Base-by-base conservation (phyloP, 257 asterid species). In the Striga asiatica region DNA sequence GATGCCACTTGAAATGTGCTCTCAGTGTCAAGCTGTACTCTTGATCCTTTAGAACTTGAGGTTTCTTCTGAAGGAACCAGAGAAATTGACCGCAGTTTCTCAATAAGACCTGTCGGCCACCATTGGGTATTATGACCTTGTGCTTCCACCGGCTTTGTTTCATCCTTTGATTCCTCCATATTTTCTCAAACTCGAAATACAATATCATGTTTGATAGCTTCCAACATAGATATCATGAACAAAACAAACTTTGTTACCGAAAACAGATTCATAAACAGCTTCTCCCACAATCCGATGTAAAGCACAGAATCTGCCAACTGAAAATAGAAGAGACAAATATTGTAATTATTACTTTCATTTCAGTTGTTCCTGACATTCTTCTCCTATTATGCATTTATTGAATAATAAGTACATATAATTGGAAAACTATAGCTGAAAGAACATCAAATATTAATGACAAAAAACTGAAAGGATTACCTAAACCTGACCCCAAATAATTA, bases 101-200 rank as follows among this genome's bases (percentile, higher is more conserved):
- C 82, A 34, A 69, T 64, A 68, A 76, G 73, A 64, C 78, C 78
- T 42, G 81, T 71, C 22, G 81, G 80, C 81, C 93, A 78, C 95
- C 88, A 78, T 29, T 78, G 81, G 67, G 74, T 69, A 62, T 62
- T 66, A 60, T 68, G 69, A 70, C 75, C 73, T 62, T 72, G 81
- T 50, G 70, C 58, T 62, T 70, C 83, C 55, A 60, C 71, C 65
- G 61, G 74, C 68, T 65, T 76, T 19, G 37, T 47, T 25, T 64
- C 78, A 54, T 74, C 81, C 64, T 65, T 73, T 66, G 58, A 71
- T 73, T 78, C 86, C 77, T 76, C 94, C 95, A 89, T 85, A 34
- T 71, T 58, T 72, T 76, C 59, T 72, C 76, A 62, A 68, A 68
- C 79, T 74, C 68, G 62, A 72, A 54, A 65, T 64, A 22, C 53